Conservation (phyloP, 2,329 filamentous ascomycete genomes). For the Madurella mycetomatis region DNA sequence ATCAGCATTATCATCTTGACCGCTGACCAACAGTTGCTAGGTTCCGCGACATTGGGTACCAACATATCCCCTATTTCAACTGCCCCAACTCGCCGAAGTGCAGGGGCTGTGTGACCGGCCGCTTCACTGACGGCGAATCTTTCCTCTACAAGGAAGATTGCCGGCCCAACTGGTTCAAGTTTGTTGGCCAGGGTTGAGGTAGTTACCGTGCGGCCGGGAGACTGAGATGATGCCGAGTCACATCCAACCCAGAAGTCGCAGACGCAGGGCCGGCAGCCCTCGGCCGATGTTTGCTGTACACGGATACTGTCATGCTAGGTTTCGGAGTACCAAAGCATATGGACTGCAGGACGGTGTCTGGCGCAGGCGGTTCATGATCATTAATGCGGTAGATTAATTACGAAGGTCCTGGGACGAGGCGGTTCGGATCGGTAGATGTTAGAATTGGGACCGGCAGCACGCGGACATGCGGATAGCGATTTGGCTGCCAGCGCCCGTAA, state of each 20-base stretch:
- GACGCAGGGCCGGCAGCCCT: no score
- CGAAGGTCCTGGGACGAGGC: no score
- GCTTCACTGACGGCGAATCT: slow-evolving; percentile 81
- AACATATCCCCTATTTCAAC: slow-evolving; percentile 98
- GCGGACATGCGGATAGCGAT: no score
- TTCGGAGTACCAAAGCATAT: slow-evolving; percentile 19
- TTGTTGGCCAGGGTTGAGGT: slow-evolving; percentile 69
- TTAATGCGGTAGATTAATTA: no score
- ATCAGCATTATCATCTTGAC: not conserved
- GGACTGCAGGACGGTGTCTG: slow-evolving; percentile 19
- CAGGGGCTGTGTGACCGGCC: slow-evolving; percentile 77
- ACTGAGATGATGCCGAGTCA: no score
- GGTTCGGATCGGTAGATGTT: no score
- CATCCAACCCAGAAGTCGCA: no score
- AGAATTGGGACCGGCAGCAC: no score
- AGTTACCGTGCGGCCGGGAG: not conserved
- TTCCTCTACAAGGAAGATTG: slow-evolving; percentile 91
- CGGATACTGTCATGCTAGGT: slow-evolving; percentile 3
- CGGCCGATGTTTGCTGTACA: slow-evolving; percentile 4
- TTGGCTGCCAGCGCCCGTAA: no score
- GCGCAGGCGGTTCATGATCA: slow-evolving; percentile 15
- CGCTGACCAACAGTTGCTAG: slow-evolving; percentile 40
- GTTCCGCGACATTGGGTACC: slow-evolving; percentile 99
- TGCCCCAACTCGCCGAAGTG: slow-evolving; percentile 97
- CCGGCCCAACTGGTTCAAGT: slow-evolving; percentile 95